phyloP scores from a whole-genome alignment of 202 grass and related monocot species.

The Dendrocalamus latiflorus region DNA sequence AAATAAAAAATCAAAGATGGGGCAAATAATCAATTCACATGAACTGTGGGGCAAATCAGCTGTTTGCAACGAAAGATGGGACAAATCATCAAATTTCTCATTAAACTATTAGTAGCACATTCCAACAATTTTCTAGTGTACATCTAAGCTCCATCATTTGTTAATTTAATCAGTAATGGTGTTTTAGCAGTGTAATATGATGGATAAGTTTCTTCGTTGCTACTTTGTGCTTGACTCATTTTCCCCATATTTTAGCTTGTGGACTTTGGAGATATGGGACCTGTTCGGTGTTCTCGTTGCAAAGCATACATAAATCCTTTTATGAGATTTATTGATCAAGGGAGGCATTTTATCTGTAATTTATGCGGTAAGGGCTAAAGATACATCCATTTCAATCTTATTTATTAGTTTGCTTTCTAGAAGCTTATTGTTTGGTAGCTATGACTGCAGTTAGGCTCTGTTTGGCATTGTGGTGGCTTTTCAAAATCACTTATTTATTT shows the following conservation, averaged over 20 bases:
- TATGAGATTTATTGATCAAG: conserved; percentile 93
- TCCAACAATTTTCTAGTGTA: not conserved
- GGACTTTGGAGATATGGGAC: conserved; percentile 87
- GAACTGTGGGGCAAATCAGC: no score
- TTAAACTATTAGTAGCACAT: not conserved
- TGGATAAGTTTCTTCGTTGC: not conserved
- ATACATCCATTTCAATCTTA: not conserved
- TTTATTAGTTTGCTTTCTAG: conserved; percentile 3
- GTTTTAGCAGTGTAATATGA: not conserved
- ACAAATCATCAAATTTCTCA: no score
- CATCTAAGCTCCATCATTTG: not conserved
- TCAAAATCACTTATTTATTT: not conserved
- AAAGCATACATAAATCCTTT: conserved; percentile 91
- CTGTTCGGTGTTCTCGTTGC: conserved; percentile 80
- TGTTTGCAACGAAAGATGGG: no score
- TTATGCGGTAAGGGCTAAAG: conserved; percentile 59
- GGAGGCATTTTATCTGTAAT: conserved; percentile 73
- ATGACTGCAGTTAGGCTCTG: not conserved
- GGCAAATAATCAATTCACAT: no score
- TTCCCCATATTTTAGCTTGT: conserved; percentile 47
- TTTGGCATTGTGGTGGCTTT: not conserved
- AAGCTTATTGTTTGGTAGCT: not conserved
- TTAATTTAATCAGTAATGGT: not conserved
- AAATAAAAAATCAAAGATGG: no score
- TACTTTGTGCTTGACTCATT: conserved; percentile 18